Base-by-base conservation (phyloP, 345 rosid species). In the Microcos paniculata region DNA sequence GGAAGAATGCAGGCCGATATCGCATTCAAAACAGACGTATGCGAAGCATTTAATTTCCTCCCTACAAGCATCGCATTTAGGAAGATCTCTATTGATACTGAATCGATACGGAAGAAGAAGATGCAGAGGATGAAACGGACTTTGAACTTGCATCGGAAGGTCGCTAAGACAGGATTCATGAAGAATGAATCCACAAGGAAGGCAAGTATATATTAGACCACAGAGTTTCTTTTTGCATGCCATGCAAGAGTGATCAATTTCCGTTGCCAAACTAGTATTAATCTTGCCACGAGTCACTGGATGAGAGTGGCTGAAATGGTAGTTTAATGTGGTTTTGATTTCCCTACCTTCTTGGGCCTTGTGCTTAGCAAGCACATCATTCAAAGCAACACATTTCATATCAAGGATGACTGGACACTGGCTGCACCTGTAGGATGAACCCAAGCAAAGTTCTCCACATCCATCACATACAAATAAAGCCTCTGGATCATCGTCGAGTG, bases 21-120 rank as follows among this genome's bases (percentile, higher is more conserved):
- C 1, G 21, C 75, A 71, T 21, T 21, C 7, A 0, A 0, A 0
- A 51, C 74, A 71, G 1, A 0, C 1, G 14, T 55, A 56, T 0
- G 0, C 0, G 2, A 24, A 4, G 15, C 8, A 0, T 2, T 3
- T 0, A 23, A 38, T 9, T 0, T 8, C 0, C 0, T 38, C 4
- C 0, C 0, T 0, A 12, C 74, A 71, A 1, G 26, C 21, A 35
- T 18, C 1, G 68, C 68, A 62, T 16, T 1, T 8, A n/a, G n/a
- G n/a, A n/a, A n/a, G n/a, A n/a, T n/a, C n/a, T n/a, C n/a, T n/a
- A n/a, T n/a, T n/a, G n/a, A n/a, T n/a, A n/a, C n/a, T n/a, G 6
- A 35, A 7, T 35, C 6, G 40, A 35, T 35, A 35, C 38, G 0
- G 0, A 2, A 0, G 18, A 48, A 69, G 43, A 49, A 16, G 58